These are phyloP conservation scores for Globisporangium cylindrosporum DNA, from an alignment of 352 stramenopile species.

Conservation along the genomic window DNA sequence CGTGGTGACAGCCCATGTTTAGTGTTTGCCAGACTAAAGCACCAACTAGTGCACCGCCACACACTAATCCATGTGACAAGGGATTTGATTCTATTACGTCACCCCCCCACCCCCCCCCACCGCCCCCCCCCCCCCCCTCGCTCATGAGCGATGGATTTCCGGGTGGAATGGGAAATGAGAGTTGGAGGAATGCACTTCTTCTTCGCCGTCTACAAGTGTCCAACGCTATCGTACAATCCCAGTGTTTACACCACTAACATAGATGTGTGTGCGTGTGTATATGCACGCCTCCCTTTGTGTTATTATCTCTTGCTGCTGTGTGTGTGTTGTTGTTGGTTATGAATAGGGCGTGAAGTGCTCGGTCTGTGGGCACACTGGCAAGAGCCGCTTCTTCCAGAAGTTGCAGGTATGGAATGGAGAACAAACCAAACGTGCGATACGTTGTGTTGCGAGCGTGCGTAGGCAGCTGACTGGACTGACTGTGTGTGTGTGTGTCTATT, in stretches of 20 bases:
- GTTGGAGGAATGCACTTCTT: not conserved
- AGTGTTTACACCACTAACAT: not conserved
- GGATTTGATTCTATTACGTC: no score
- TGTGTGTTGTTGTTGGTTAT: not conserved
- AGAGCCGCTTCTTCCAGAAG: slow-evolving; percentile 59
- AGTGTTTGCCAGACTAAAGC: no score
- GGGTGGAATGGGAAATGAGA: not conserved
- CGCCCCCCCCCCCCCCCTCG: not conserved
- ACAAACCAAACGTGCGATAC: not conserved
- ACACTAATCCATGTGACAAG: no score
- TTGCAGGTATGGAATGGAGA: slow-evolving; percentile 34
- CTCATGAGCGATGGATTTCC: not conserved
- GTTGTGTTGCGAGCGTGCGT: not conserved
- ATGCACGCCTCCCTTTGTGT: not conserved
- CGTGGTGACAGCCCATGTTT: no score
- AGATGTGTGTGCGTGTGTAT: not conserved
- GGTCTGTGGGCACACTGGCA: slow-evolving; percentile 65
- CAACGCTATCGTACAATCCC: not conserved
- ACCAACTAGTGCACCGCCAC: no score
- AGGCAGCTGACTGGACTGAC: not conserved
- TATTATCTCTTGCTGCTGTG: not conserved
- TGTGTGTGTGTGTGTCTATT: not conserved
- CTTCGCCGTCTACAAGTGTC: not conserved
- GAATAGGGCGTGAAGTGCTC: slow-evolving; percentile 50
- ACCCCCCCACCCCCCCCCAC: no score